These are phyloP conservation scores for Ettlia oleoabundans DNA, from an alignment of 139 green algal species.

Conservation along the genomic window DNA sequence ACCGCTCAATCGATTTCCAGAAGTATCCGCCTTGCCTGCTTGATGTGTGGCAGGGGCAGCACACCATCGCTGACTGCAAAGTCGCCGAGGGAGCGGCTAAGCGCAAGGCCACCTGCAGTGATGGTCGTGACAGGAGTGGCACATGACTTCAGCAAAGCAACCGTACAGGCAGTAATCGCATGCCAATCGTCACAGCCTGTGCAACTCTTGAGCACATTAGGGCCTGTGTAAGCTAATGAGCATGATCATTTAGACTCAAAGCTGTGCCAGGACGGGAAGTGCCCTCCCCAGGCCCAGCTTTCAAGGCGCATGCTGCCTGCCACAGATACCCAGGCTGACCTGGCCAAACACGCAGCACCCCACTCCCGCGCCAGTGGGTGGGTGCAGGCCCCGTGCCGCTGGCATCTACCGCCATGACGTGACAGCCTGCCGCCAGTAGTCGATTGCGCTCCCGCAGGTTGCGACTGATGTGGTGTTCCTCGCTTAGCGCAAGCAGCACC, in stretches of 20 bases:
- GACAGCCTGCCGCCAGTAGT: conserved; percentile 29
- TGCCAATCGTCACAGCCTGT: no score
- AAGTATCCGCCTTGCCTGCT: conserved; percentile 51
- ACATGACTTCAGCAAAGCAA: no score
- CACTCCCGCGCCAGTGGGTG: conserved; percentile 59
- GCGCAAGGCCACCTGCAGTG: conserved; percentile 84
- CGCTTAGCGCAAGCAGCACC: conserved; percentile 27
- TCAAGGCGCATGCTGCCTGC: no score
- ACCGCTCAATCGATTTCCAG: no score
- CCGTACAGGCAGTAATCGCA: no score
- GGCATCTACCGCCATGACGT: conserved; percentile 40
- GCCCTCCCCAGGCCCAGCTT: no score
- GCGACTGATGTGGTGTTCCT: conserved; percentile 51
- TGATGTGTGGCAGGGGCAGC: conserved; percentile 83
- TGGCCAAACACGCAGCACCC: conserved; percentile 88
- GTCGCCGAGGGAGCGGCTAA: conserved; percentile 85
- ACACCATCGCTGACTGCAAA: conserved; percentile 78
- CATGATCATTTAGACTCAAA: no score
- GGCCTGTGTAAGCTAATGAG: no score
- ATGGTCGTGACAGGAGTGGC: no score
- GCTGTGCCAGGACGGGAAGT: no score
- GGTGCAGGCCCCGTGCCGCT: conserved; percentile 28
- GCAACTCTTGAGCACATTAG: no score
- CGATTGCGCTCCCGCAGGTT: conserved; percentile 43
- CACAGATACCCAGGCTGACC: no score